Evolutionary conservation across 176 grass and related monocot genomes (phyloP), one percentile per base, ranked within the genome.

Genomic region (barley (Hordeum vulgare)): DNA sequence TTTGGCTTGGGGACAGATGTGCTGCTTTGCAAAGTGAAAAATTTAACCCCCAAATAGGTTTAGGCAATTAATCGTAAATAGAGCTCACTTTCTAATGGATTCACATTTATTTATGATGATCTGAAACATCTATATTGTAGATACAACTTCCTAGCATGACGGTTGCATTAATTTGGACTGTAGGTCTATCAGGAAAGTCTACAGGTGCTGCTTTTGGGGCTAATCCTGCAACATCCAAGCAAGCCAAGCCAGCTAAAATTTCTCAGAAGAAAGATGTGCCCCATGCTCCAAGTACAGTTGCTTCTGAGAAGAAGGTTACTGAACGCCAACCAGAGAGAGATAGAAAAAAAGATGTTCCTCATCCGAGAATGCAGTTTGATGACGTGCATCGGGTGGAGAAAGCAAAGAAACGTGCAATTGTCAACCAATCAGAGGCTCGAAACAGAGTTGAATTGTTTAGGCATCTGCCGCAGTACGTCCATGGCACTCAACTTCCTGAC

Each of bases 311-410:
- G 87, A 97, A 92, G 88, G 65, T 56, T 80, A 76, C 84, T 34
- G 92, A 94, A 77, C 89, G 86, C 23, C 83, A 39, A 56, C 64
- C 79, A 21, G 92, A 94, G 80, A 97, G 93, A 86, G 88, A 94
- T 26, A 91, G 92, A 44, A 97, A 97, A 74, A 94, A 94, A 83
- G 95, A 97, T 85, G 90, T 80, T 64, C 95, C 92, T 84, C 90
- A 94, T 67, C 95, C 95, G 27, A 85, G 95, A n/a, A 92, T 97
- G 92, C 95, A 97, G 66, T 97, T 94, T 84, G 95, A 97, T 94
- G 92, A 97, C 85, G 80, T 87, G 63, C 84, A 91, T 45, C 84
- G 84, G 79, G 95, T 97, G 59, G 95, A 87, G 74, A 97, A 94
- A 89, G 88, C 88, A 29, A 97, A 97, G 82, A 92, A 91, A 35